Evolutionary conservation across 768 basidiomycete genomes (phyloP), one percentile per base, ranked within the genome.

Genomic region (Tylopilus vinaceipallidus): DNA sequence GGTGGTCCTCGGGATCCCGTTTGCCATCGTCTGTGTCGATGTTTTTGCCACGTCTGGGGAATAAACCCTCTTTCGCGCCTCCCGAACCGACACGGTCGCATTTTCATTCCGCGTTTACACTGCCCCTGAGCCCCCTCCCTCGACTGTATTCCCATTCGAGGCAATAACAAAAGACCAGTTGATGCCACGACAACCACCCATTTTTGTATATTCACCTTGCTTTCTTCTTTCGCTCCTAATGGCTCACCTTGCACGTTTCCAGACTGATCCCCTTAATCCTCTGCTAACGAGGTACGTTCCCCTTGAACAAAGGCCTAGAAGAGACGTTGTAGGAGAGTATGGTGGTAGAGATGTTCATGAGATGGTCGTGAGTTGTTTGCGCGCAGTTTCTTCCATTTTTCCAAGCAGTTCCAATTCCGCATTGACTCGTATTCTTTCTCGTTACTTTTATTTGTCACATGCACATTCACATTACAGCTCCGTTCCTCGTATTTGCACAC

Each of bases 211-310:
- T 50, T n/a, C 0, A 17, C 19, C 20, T 29, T 26, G 5, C 27
- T 13, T 12, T 33, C 11, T 22, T 11, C 14, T 23, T 19, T 35
- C 26, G 8, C 42, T n/a, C n/a, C 13, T 7, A 24, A 16, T n/a
- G 30, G n/a, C 46, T 62, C 12, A 65, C 24, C 1, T 37, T n/a
- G 1, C 10, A 7, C 4, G 0, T 41, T 48, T 47, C 20, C 40
- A 93, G 90, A 91, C 87, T 50, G 91, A 92, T 71, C 86, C 89
- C 39, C 77, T 92, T 71, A 83, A 80, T 73, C 84, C 82, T 36
- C 79, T 91, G 42, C 73, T 93, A 66, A 84, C 81, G 60, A 92
- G 91, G 82, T 88, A 91, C 72, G 84, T 91, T 60, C 81, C 86
- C 39, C 81, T 84, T 65, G 86, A 90, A 66, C 79, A 75, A 64